phyloP scores from a whole-genome alignment of 345 rosid genomes.

The Rhodamnia rubescens region DNA sequence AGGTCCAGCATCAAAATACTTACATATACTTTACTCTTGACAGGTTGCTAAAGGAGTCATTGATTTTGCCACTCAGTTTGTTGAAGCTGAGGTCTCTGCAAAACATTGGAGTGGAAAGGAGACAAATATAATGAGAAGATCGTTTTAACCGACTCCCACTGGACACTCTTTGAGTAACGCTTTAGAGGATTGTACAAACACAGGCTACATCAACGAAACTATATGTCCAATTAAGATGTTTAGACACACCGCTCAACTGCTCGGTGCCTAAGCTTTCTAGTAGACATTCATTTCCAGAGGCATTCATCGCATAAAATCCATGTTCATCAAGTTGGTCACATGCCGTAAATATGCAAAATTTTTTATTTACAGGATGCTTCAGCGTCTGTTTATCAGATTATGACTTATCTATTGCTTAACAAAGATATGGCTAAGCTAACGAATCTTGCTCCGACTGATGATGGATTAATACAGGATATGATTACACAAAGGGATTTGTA shows the following conservation, averaged over 20 bases:
- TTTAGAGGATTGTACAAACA: neutral
- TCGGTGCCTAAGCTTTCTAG: neutral
- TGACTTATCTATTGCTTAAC: too few species aligned
- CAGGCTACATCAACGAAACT: neutral
- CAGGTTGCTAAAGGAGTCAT: neutral
- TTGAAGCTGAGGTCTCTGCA: conserved; percentile 42
- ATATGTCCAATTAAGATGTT: neutral
- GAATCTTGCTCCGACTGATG: too few species aligned
- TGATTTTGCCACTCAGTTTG: conserved; percentile 23
- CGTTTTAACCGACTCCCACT: neutral
- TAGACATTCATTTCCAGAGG: neutral
- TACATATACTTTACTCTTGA: accelerated
- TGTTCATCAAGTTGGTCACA: neutral
- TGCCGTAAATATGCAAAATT: neutral
- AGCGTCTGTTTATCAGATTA: too few species aligned
- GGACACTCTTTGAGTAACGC: neutral
- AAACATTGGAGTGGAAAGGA: neutral
- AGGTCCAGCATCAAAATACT: neutral
- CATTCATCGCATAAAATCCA: neutral
- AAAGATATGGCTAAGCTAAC: too few species aligned
- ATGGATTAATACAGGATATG: too few species aligned
- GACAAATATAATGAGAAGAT: neutral
- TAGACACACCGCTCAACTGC: neutral
- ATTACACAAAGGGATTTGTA: too few species aligned
- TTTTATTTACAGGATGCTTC: neutral